These are phyloP conservation scores for Neonectria neomacrospora DNA, from an alignment of 2,329 filamentous ascomycete genomes.

Conservation along the genomic window DNA sequence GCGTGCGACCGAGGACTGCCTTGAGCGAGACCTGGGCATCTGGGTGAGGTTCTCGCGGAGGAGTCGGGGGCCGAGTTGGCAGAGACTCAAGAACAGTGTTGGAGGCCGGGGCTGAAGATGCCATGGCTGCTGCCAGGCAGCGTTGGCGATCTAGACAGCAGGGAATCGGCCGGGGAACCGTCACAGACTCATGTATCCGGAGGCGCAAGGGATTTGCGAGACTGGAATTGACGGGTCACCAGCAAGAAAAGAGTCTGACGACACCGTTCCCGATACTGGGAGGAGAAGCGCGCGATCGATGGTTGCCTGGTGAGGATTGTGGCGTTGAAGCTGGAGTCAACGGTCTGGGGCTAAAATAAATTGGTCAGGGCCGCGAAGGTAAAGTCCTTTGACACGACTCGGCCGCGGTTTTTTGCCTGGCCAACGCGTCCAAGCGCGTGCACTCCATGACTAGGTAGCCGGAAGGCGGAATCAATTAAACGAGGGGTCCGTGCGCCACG, in stretches of 20 bases:
- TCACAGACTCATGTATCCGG: constrained; percentile 39
- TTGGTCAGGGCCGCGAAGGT: constrained; percentile 16
- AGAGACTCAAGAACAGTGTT: constrained; percentile 61
- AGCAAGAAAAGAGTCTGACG: not conserved
- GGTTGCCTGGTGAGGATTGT: constrained; percentile 16
- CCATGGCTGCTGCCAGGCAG: constrained; percentile 55
- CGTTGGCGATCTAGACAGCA: constrained; percentile 54
- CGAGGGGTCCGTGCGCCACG: constrained; percentile 32
- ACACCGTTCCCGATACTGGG: not conserved
- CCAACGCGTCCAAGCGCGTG: constrained; percentile 40
- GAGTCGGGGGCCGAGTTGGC: constrained; percentile 72
- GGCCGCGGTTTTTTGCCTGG: constrained; percentile 38
- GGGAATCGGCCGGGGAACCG: constrained; percentile 42
- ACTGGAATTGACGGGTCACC: constrained; percentile 14
- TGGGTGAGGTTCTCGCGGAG: constrained; percentile 66
- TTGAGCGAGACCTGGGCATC: constrained; percentile 52
- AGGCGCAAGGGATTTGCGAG: constrained; percentile 6
- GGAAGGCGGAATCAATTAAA: constrained; percentile 43
- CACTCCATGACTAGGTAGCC: constrained; percentile 29
- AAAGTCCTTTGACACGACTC: constrained; percentile 30
- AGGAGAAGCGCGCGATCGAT: not conserved
- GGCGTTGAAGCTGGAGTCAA: constrained; percentile 28
- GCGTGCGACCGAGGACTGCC: constrained; percentile 50
- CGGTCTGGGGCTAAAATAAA: constrained; percentile 29
- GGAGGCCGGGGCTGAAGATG: constrained; percentile 54